Conservation (phyloP, 1,284 basidiomycete species). For the Malassezia restricta region DNA sequence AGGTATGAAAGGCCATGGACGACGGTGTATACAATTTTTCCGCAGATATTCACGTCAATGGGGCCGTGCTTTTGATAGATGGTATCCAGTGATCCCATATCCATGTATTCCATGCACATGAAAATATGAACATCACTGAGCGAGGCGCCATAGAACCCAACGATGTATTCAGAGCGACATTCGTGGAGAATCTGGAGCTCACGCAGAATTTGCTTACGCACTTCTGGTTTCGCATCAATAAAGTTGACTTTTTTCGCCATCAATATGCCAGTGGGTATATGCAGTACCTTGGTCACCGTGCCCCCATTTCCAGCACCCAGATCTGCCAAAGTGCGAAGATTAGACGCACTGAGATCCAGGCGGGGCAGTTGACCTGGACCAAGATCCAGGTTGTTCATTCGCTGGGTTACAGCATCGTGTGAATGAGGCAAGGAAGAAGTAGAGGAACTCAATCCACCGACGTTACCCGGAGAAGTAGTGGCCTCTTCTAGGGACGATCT, state of each 20-base stretch:
- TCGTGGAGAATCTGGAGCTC: constrained; percentile 98
- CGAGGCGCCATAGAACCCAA: constrained; percentile 93
- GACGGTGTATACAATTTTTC: constrained; percentile 80
- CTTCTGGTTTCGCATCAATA: constrained; percentile 89
- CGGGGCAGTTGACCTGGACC: constrained; percentile 36
- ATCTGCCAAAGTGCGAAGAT: constrained; percentile 61
- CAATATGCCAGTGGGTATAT: constrained; percentile 34
- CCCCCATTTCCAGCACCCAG: constrained; percentile 95
- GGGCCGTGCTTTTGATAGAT: constrained; percentile 89
- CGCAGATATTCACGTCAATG: constrained; percentile 76
- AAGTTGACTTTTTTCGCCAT: constrained; percentile 58
- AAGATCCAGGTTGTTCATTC: constrained; percentile 19
- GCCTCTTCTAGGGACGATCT: background rate
- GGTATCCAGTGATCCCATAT: constrained; percentile 61
- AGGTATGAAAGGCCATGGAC: constrained; percentile 86
- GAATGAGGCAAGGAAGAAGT: background rate
- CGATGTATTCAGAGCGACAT: constrained; percentile 82
- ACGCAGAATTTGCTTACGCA: constrained; percentile 94
- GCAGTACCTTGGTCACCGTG: constrained; percentile 69
- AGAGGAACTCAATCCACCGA: background rate
- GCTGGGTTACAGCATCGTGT: constrained; percentile 16
- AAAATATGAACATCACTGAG: constrained; percentile 92
- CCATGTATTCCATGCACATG: constrained; percentile 97
- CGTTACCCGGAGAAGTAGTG: background rate
- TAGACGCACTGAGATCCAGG: constrained; percentile 47